These are phyloP conservation scores for Naumovozyma castellii DNA, from an alignment of 805 yeast genomes.

Conservation along the genomic window DNA sequence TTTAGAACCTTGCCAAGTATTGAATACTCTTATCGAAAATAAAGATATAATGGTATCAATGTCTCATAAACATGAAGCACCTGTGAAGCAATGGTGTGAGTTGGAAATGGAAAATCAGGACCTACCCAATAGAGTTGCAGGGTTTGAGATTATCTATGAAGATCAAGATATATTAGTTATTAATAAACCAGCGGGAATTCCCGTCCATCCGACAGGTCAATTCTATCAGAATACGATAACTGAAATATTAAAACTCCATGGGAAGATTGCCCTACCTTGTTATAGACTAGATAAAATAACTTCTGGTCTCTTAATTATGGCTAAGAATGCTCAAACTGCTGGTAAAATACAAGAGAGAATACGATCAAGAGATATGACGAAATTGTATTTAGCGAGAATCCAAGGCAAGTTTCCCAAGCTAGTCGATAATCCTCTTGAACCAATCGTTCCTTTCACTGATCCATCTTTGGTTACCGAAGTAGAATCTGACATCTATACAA, in stretches of 20 bases:
- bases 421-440: neutral
- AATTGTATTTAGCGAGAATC: conserved; percentile 80
- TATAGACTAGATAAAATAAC: conserved; percentile 85
- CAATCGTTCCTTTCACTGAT: neutral
- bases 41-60: conserved; percentile 22
- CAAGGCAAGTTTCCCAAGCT: conserved; percentile 65
- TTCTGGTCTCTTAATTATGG: conserved; percentile 72
- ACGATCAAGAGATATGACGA: conserved; percentile 56
- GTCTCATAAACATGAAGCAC: conserved; percentile 83
- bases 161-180: conserved; percentile 71
- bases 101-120: conserved; percentile 8
- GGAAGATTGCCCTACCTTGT: conserved; percentile 58
- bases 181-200: conserved; percentile 89
- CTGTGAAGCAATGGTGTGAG: conserved; percentile 41
- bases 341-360: conserved; percentile 50
- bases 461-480: conserved; percentile 6
- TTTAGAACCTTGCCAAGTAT: conserved; percentile 11
- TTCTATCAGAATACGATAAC: conserved; percentile 66
- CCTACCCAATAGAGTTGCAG: conserved; percentile 20
- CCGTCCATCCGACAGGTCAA: conserved; percentile 91
- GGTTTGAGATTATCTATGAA: conserved; percentile 57
- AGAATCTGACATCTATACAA: conserved; percentile 47
- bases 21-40: conserved; percentile 11
- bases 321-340: conserved; percentile 36
- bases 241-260: conserved; percentile 57